Evolutionary conservation across 2,329 filamentous ascomycete species (phyloP), one percentile per base, ranked within the genome.

Genomic region (Raffaelea arxii): DNA sequence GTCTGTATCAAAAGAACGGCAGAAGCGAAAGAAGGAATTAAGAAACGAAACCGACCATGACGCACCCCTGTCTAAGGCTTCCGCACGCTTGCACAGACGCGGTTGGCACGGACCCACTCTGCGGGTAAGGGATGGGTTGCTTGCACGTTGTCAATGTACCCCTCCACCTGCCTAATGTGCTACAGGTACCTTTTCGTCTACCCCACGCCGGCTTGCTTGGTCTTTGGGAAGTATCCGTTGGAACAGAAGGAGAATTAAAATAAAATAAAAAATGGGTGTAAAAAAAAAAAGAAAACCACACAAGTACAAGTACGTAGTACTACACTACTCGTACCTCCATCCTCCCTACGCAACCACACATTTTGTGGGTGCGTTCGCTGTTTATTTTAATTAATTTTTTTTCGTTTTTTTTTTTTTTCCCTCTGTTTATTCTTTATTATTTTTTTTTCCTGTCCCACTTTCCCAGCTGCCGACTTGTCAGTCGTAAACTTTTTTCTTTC

Each of bases 71-170:
- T 53, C 42, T 37, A 22, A 43, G 32, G 46, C 51, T 50, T 51
- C 51, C 52, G 51, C 47, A 54, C 52, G 51, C 51, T 51, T 54
- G 52, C 52, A 53, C 52, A 53, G 51, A 53, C 49, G 47, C 46
- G 52, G 52, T 53, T 54, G 51, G 52, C 51, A 53, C 51, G 51
- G 52, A 16, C 49, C 52, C 52, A 54, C 52, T 37, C 38, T n/a
- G 39, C 49, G 52, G 52, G 51, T 53, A 50, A 51, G 51, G 49
- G 49, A 46, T 51, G 46, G 44, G 32, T 47, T 36, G 24, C 38
- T 35, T 49, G 46, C 47, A 27, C 36, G 21, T 36, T 46, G 47
- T 46, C 27, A 22, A 37, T 37, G 41, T 43, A 43, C 41, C 46
- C 35, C n/a, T 36, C 32, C 14, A 16, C 16, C 25, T 11, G 24